A percentile compares a stretch with the other conserved stretches of the same genome.
Conservation (phyloP, 345 rosid species). For the Eucalyptus tenuipes region DNA sequence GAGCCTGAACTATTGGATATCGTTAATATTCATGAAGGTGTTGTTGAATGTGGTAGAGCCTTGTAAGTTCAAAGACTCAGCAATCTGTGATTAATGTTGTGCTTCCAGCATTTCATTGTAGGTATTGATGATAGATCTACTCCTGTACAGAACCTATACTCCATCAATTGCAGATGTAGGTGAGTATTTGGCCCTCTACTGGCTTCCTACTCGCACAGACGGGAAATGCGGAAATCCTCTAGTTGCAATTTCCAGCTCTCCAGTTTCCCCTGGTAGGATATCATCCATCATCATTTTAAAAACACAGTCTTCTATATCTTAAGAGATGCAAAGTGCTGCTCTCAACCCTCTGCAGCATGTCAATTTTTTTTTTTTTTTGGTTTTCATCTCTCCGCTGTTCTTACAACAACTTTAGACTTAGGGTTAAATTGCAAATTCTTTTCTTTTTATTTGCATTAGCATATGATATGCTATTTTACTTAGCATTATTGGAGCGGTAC, state of each 20-base stretch:
- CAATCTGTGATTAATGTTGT: background rate
- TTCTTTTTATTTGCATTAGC: background rate
- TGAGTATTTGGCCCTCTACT: constrained; percentile 56
- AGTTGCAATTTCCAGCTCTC: constrained; percentile 53
- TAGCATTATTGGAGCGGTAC: background rate
- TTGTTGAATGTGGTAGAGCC: constrained; percentile 36
- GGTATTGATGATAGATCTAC: background rate
- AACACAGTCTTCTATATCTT: background rate
- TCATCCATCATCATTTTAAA: background rate
- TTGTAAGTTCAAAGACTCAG: constrained; percentile 40
- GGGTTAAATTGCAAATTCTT: background rate
- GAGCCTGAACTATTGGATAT: constrained; percentile 52
- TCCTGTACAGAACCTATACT: constrained; percentile 42
- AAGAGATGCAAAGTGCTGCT: background rate
- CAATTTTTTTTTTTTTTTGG: background rate
- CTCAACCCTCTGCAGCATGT: background rate
- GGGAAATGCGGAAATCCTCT: constrained; percentile 82
- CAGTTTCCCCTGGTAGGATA: constrained; percentile 66
- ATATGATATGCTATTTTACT: background rate
- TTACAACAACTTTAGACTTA: background rate
- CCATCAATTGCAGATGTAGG: constrained; percentile 92
- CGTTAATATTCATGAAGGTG: constrained; percentile 34
- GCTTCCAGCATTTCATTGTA: background rate
- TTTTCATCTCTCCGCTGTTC: background rate
- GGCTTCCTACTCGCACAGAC: constrained; percentile 84